Evolutionary conservation across 495 filamentous ascomycete genomes (phyloP).

Genomic region (Paragyromitra xinjiangensis): DNA sequence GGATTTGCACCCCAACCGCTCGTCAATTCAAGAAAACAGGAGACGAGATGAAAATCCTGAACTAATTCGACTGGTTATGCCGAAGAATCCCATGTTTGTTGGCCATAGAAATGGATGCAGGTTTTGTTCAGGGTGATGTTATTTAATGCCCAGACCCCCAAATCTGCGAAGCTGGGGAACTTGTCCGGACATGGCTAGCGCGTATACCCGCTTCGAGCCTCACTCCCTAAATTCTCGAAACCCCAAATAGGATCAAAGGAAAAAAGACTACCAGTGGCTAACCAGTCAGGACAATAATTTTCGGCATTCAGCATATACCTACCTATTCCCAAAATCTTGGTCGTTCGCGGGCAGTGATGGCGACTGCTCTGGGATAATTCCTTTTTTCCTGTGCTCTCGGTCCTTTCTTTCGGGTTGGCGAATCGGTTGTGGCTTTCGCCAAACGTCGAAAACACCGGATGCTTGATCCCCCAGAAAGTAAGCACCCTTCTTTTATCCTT

Average conservation of each 20-base stretch:
- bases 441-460: background rate
- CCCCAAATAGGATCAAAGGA: slow-evolving; percentile 22
- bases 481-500: slow-evolving; percentile 24
- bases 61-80: slow-evolving; percentile 7
- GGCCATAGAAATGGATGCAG: slow-evolving; percentile 9
- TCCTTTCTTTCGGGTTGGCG: background rate
- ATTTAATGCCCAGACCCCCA: slow-evolving; percentile 9
- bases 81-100: slow-evolving; percentile 20
- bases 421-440: background rate
- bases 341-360: background rate
- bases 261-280: background rate
- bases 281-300: slow-evolving; percentile 24
- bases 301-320: slow-evolving; percentile 15
- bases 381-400: slow-evolving; percentile 17
- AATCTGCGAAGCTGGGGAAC: slow-evolving; percentile 11
- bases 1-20: slow-evolving; percentile 28
- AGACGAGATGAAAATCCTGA: slow-evolving; percentile 28
- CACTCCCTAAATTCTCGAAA: slow-evolving; percentile 24
- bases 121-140: slow-evolving; percentile 15
- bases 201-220: slow-evolving; percentile 33
- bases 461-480: slow-evolving; percentile 4
- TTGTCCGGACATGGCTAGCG: slow-evolving; percentile 30
- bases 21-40: slow-evolving; percentile 28
- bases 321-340: slow-evolving; percentile 1
- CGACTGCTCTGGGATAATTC: slow-evolving; percentile 23